These are phyloP conservation scores for Pleurotus giganteus DNA, from an alignment of 768 basidiomycete species.

Conservation along the genomic window DNA sequence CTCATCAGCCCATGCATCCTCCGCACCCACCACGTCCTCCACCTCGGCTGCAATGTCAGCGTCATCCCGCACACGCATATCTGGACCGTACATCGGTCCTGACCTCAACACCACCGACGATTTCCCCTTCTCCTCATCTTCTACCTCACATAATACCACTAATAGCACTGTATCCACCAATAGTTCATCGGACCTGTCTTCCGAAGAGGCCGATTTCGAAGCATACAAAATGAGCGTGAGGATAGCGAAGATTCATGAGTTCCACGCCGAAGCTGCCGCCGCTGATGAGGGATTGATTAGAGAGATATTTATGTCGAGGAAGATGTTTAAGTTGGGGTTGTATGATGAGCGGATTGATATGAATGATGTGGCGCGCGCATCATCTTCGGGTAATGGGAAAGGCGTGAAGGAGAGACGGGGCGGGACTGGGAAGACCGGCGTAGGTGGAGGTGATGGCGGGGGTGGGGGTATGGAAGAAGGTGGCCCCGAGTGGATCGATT, in stretches of 20 bases:
- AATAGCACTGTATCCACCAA: not conserved
- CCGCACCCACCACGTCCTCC: not conserved
- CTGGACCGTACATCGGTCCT: slow-evolving; percentile 22
- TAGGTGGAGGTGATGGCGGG: slow-evolving; percentile 20
- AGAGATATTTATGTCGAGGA: slow-evolving; percentile 9
- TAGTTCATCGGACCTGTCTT: slow-evolving; percentile 24
- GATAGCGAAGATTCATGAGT: slow-evolving; percentile 46
- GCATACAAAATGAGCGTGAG: slow-evolving; percentile 44
- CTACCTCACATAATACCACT: slow-evolving; percentile 15
- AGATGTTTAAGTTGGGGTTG: slow-evolving; percentile 12
- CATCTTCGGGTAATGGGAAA: slow-evolving; percentile 16
- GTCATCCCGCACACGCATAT: slow-evolving; percentile 4
- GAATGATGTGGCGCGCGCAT: slow-evolving; percentile 16
- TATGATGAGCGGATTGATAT: slow-evolving; percentile 18
- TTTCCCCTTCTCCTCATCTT: not conserved
- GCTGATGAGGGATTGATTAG: slow-evolving; percentile 13
- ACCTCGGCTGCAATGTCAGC: not conserved
- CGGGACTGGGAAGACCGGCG: slow-evolving; percentile 18
- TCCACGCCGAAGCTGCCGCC: slow-evolving; percentile 25
- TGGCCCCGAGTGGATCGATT: slow-evolving; percentile 21
- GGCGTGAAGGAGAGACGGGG: slow-evolving; percentile 12
- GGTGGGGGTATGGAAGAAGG: slow-evolving; percentile 20
- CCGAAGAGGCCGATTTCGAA: slow-evolving; percentile 38
- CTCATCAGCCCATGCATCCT: not conserved
- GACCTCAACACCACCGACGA: slow-evolving; percentile 17